Evolutionary conservation across 2,329 filamentous ascomycete species (phyloP).

Genomic region (Teratosphaeria epicoccoides): DNA sequence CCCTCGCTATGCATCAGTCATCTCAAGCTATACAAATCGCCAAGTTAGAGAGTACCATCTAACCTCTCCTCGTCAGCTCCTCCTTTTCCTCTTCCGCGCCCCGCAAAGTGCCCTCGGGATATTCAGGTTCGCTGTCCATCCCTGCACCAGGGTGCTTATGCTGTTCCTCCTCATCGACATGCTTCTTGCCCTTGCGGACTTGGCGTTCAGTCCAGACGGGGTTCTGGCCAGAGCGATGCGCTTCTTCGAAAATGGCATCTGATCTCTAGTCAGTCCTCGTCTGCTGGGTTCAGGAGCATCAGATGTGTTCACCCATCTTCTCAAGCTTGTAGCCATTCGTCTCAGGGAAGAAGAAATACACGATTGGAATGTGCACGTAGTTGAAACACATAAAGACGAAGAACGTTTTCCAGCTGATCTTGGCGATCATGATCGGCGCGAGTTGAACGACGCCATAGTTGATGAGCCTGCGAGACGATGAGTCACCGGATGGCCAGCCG

Average conservation of each 20-base stretch:
- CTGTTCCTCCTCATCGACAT: background rate
- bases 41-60: background rate
- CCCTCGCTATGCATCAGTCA: background rate
- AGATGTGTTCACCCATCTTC: slow-evolving; percentile 32
- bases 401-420: slow-evolving; percentile 3
- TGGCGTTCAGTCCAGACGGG: background rate
- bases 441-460: slow-evolving; percentile 45
- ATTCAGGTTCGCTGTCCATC: background rate
- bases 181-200: background rate
- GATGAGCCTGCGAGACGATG: slow-evolving; percentile 24
- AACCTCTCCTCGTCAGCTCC: background rate
- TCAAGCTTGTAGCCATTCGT: slow-evolving; percentile 64
- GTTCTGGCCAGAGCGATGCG: background rate
- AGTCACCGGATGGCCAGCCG: too few species aligned
- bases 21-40: background rate
- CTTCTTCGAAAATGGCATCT: background rate
- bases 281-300: background rate
- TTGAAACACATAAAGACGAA: slow-evolving; percentile 4
- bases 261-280: background rate
- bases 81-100: background rate
- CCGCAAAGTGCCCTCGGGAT: background rate
- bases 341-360: slow-evolving; percentile 55
- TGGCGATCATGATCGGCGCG: slow-evolving; percentile 47
- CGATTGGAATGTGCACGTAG: slow-evolving; percentile 9
- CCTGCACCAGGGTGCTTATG: background rate